Evolutionary conservation across 805 yeast species (phyloP).

Genomic region (Metschnikowia sp.): DNA sequence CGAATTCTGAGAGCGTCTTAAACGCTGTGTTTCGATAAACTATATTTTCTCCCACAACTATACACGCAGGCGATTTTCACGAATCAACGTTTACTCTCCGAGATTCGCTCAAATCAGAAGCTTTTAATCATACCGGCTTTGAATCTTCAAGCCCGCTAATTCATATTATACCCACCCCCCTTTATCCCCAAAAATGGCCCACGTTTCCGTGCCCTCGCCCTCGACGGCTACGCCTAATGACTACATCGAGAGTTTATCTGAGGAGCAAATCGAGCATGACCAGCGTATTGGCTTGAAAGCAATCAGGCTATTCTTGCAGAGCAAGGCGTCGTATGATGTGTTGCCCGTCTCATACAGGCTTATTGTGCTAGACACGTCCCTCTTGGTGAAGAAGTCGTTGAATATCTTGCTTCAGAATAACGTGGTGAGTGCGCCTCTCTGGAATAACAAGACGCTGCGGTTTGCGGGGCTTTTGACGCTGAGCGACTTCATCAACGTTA

Average conservation of each 20-base stretch:
- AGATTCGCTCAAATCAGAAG: no score
- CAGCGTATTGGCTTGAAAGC: slow-evolving; percentile 78
- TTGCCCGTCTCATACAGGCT: slow-evolving; percentile 91
- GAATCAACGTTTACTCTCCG: no score
- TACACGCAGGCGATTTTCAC: no score
- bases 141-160: no score
- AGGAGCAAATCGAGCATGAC: slow-evolving; percentile 49
- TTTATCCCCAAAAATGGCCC: slow-evolving; percentile 17
- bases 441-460: slow-evolving; percentile 86
- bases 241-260: slow-evolving; percentile 37
- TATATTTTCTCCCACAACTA: no score
- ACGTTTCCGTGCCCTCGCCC: slow-evolving; percentile 19
- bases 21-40: no score
- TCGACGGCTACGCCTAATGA: slow-evolving; percentile 39
- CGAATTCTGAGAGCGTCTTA: no score
- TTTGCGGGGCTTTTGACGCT: slow-evolving; percentile 94
- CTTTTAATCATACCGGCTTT: no score
- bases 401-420: slow-evolving; percentile 88
- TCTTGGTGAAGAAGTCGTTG: slow-evolving; percentile 84
- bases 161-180: neutral
- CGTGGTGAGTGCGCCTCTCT: slow-evolving; percentile 93
- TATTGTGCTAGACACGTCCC: slow-evolving; percentile 88
- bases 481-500: slow-evolving; percentile 89
- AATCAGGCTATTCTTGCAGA: slow-evolving; percentile 76
- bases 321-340: slow-evolving; percentile 94